A percentile compares a stretch with the other conserved stretches of the same genome.
phyloP scores from a whole-genome alignment of 768 basidiomycete species.

The Sutorius australiensis region DNA sequence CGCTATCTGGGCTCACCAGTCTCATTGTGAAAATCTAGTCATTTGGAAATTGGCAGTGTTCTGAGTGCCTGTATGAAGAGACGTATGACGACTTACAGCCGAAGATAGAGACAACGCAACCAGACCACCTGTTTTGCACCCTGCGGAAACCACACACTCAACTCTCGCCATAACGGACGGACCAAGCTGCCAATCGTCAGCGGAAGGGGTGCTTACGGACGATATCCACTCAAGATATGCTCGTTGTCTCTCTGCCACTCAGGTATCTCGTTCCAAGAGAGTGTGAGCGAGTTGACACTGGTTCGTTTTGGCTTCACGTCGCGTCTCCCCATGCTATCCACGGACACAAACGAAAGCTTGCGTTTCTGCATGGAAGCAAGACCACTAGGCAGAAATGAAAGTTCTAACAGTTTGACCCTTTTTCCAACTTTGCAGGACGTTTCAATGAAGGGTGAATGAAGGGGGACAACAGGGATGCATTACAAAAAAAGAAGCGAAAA shows the following conservation, averaged over 20 bases:
- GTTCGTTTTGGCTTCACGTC: background rate
- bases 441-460: slow-evolving; percentile 3
- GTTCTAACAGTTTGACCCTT: background rate
- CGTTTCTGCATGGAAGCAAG: slow-evolving; percentile 16
- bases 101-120: slow-evolving; percentile 60
- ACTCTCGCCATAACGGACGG: background rate
- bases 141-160: slow-evolving; percentile 32
- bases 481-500: background rate
- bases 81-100: slow-evolving; percentile 49
- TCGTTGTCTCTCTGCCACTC: slow-evolving; percentile 75
- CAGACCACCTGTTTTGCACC: slow-evolving; percentile 57
- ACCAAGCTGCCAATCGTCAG: slow-evolving; percentile 4
- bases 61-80: slow-evolving; percentile 13
- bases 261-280: slow-evolving; percentile 57
- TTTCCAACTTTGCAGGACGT: background rate
- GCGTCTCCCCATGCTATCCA: slow-evolving; percentile 7
- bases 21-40: slow-evolving; percentile 72
- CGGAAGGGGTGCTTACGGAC: slow-evolving; percentile 44
- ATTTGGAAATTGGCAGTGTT: slow-evolving; percentile 13
- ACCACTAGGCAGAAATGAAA: slow-evolving; percentile 1
- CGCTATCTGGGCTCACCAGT: slow-evolving; percentile 43
- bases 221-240: slow-evolving; percentile 65
- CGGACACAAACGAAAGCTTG: slow-evolving; percentile 1
- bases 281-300: slow-evolving; percentile 20
- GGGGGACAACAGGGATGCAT: background rate